Evolutionary conservation across 768 basidiomycete genomes (phyloP), one percentile per base, ranked within the genome.

Genomic region (Austroboletus eburneus): DNA sequence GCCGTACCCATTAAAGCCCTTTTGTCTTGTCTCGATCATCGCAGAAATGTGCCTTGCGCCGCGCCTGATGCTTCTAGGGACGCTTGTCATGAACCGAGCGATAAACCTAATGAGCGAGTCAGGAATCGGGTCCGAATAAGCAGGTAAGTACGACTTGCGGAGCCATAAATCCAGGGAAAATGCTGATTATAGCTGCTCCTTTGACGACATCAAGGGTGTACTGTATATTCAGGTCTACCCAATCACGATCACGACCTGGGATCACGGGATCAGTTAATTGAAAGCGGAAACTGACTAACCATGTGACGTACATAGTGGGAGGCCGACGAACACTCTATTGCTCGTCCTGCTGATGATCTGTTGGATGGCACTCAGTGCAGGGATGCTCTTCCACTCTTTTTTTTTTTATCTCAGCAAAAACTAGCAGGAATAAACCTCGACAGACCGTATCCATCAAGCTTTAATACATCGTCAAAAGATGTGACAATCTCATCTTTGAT

Each of bases 401-500:
- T 3, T 39, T 36, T 18, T 9, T 2, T 16, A 36, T 12, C 14
- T 30, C 12, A 39, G 24, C 6, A 14, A 9, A 45, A 27, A 10
- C 23, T 13, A 20, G 7, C 7, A 2, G 9, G 4, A n/a, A 16
- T 22, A 13, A 37, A 20, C 10, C 3, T 24, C 7, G 16, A 14
- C 39, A 48, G 21, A 63, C 60, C 61, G 20, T 60, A 20, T 9
- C 43, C 56, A 14, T 23, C 40, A 17, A 55, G 46, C 16, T 49
- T 29, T 9, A 80, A 59, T 32, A 62, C 49, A 5, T 73, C 73
- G 1, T 61, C 55, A 43, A 77, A 72, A 0, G 78, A 65, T 0
- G 55, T 44, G 2, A 54, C 40, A 13, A 79, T 61, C 51, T 82
- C 80, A 23, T 76, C 71, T 6, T 60, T 65, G 9, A 80, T 55